Evolutionary conservation across 306 rosid species (phyloP), one percentile per base, ranked within the genome.

Genomic region (Malus asiatica): DNA sequence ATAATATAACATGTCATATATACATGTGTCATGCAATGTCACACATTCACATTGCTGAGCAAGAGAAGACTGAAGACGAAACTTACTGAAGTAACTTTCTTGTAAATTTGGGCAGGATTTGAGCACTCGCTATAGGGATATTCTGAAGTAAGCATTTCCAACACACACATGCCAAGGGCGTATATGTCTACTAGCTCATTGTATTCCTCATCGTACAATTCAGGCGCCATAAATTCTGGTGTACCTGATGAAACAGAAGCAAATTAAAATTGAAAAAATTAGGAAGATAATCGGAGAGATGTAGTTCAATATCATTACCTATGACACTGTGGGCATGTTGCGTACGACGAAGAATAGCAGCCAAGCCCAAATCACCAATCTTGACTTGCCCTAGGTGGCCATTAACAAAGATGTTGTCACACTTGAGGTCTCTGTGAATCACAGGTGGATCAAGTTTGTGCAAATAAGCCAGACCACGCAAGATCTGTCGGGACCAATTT

Each of bases 201-300:
- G 62, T 94, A 94, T 45, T 90, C 88, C 83, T 94, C 98, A 58
- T 94, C 98, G 44, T 94, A 94, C 66, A 94, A 44, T 62, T 94
- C 98, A n/a, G 98, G 98, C 11, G 98, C 98, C 98, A 94, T 94
- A 66, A 94, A 94, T 57, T 94, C 98, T 1, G 98, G 98, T 57
- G 96, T 91, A 20, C 98, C 97, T 94, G 77, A 30, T 66, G 42
- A 63, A 69, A 51, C 23, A 15, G 55, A 58, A 72, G 55, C 42
- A 23, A 11, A 59, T 58, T 20, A 73, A 44, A 42, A 59, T 9
- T 27, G 20, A 59, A 59, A 59, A 60, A 40, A 0, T 58, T 38
- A 5, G 40, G 27, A 27, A 44, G 29, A 42, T 18, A 4, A 16
- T 16, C 55, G 0, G 55, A 32, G 64, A 55, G 55, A 22, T 23